A percentile compares a stretch with the other conserved stretches of the same genome.
Conservation (phyloP, 352 stramenopile species). For the Phytophthora capsici region DNA sequence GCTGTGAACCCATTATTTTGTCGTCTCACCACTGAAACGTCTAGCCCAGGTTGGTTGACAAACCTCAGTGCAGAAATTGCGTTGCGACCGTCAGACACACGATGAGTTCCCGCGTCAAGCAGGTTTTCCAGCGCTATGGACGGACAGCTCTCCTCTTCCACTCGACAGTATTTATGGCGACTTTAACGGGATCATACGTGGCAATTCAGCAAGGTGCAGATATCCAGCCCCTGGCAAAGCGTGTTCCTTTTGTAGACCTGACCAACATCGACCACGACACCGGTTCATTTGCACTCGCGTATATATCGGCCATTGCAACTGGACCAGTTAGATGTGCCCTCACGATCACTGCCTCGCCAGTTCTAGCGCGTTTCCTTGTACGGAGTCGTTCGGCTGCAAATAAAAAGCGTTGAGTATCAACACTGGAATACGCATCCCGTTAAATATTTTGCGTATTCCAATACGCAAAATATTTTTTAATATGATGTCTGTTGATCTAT, state of each 20-base stretch:
- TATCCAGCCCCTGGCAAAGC: slow-evolving; percentile 47
- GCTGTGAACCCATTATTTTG: neutral
- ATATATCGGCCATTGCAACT: slow-evolving; percentile 91
- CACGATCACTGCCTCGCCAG: slow-evolving; percentile 62
- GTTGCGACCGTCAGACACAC: neutral
- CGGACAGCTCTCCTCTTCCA: slow-evolving; percentile 93
- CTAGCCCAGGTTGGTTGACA: neutral
- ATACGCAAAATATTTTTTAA: too few relatives aligned
- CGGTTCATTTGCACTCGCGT: slow-evolving; percentile 62
- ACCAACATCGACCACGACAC: neutral
- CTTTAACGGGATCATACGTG: slow-evolving; percentile 86
- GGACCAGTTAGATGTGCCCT: slow-evolving; percentile 59
- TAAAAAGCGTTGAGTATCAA: too few relatives aligned
- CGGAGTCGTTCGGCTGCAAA: slow-evolving; percentile 12
- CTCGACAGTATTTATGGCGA: slow-evolving; percentile 92
- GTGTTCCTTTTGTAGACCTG: neutral
- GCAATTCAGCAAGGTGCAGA: slow-evolving; percentile 64
- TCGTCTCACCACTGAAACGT: neutral
- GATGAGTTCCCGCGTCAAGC: slow-evolving; percentile 63
- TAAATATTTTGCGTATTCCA: too few relatives aligned
- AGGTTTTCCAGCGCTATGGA: slow-evolving; percentile 91
- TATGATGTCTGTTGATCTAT: too few relatives aligned
- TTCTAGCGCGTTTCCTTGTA: slow-evolving; percentile 60
- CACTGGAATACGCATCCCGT: too few relatives aligned
- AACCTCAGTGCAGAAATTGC: neutral